Percentiles rank a stretch among this genome's conserved stretches.
These are phyloP conservation scores for Globisporangium takayamanum DNA, from an alignment of 352 stramenopile species.

Conservation along the genomic window DNA sequence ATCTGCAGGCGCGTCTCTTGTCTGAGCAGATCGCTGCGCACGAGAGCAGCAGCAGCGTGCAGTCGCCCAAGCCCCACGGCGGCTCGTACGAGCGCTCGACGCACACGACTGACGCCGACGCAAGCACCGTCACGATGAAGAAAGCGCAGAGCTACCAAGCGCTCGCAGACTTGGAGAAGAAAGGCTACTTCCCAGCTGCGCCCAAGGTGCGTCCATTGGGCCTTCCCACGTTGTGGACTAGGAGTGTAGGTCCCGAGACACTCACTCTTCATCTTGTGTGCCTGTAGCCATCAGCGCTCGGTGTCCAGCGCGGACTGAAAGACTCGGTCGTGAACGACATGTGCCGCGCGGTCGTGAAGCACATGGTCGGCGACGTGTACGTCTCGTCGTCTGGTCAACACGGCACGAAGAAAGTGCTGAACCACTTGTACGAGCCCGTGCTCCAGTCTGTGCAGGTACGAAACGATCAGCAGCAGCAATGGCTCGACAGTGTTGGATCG, in stretches of 20 bases:
- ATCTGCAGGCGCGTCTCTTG: conserved; percentile 46
- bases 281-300: conserved; percentile 50
- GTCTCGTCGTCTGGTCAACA: conserved; percentile 61
- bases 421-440: conserved; percentile 84
- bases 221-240: neutral
- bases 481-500: too few species aligned
- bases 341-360: conserved; percentile 81
- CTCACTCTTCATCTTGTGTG: neutral
- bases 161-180: conserved; percentile 79
- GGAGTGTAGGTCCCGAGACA: neutral
- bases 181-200: conserved; percentile 70
- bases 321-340: conserved; percentile 87
- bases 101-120: conserved; percentile 9
- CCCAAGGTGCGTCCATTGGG: conserved; percentile 29
- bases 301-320: conserved; percentile 77
- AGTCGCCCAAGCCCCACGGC: conserved; percentile 26
- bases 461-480: too few species aligned
- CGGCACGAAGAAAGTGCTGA: conserved; percentile 71
- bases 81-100: conserved; percentile 51
- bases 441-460: conserved; percentile 65
- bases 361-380: conserved; percentile 86
- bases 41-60: conserved; percentile 16
- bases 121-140: conserved; percentile 46
- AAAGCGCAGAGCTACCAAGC: conserved; percentile 75
- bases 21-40: conserved; percentile 53